Evolutionary conservation across 257 asterid genomes (phyloP), one percentile per base, ranked within the genome.

Genomic region (Penstemon newberryi): DNA sequence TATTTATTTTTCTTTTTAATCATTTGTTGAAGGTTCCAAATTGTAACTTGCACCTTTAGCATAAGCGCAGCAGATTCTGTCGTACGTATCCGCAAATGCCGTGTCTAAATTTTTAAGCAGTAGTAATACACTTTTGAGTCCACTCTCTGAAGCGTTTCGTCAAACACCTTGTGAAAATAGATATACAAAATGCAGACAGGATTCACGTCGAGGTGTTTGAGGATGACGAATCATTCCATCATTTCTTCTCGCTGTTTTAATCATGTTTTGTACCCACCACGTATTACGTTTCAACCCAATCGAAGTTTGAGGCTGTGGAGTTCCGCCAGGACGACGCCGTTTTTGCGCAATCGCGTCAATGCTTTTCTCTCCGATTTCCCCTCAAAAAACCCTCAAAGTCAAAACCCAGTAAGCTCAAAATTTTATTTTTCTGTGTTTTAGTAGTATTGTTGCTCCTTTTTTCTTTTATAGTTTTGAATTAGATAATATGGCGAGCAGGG

Each of bases 281-380:
- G 33, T 25, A 25, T 25, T 25, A 25, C 33, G 33, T 25, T 25
- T 25, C 33, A 25, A 25, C 33, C 33, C 33, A 25, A 25, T 25
- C 33, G 33, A 25, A 25, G 33, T 25, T 25, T 25, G 33, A 25
- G 33, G 33, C 33, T 77, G 12, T 80, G 92, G 94, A 72, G 58
- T 67, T 50, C 89, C 63, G 39, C 82, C 66, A 75, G 89, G 60
- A 56, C 78, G 46, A 66, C 78, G 69, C 76, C 89, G 19, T 69
- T 64, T 65, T 58, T 73, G 37, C 72, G 77, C 67, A 75, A 56
- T 60, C 80, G 39, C 11, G 15, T 87, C 76, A 85, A 82, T 60
- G 90, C 88, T 42, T 90, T 93, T 82, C 81, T 86, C 63, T 82
- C 89, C n/a, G 87, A 88, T 64, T 77, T 79, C 58, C 81, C 98